Base-by-base conservation (phyloP, 2,329 filamentous ascomycete species). In the Colletotrichum musae region DNA sequence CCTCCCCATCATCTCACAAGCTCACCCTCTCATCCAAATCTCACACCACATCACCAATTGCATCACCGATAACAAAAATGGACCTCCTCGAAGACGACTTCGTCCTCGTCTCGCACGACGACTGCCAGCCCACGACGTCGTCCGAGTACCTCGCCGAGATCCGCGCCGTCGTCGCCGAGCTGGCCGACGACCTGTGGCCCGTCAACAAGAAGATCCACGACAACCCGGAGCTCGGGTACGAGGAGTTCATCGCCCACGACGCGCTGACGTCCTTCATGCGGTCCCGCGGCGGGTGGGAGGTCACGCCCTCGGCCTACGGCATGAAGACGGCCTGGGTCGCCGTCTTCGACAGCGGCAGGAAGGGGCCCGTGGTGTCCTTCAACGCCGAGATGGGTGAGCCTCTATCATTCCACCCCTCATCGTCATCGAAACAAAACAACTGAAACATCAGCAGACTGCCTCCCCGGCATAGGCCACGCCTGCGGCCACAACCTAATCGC, bases 401-500 rank as follows among this genome's bases (percentile, higher is more conserved):
- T 16, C 9, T 15, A 16, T 36, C 6, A 3, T 13, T n/a, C 5
- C 4, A 12, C 41, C 39, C 18, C 18, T 18, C 16, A 50, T 13
- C 18, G n/a, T 16, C 3, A 6, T 9, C 52, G n/a, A 41, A 6
- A 12, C 9, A 4, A 3, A n/a, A n/a, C 6, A 28, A 41, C 71
- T 76, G 39, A 77, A 58, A 26, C 6, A n/a, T 15, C 36, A 4
- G 2, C 50, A 84, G 84, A 88, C 72, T 84, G 85, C 3, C 78
- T 88, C 4, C 83, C 85, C 1, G 82, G 80, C 1, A 80, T 87
- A 7, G 85, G 85, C 43, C 86, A 88, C 72, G 85, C 85, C 7
- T 88, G 86, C 64, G 86, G 87, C 4, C 86, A 88, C 76, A 88
- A 88, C 70, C 80, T 87, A 45, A 87, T 88, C 62, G 85, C 85